Evolutionary conservation across 2,329 filamentous ascomycete genomes (phyloP).

Genomic region (Aspergillus pseudonomiae): DNA sequence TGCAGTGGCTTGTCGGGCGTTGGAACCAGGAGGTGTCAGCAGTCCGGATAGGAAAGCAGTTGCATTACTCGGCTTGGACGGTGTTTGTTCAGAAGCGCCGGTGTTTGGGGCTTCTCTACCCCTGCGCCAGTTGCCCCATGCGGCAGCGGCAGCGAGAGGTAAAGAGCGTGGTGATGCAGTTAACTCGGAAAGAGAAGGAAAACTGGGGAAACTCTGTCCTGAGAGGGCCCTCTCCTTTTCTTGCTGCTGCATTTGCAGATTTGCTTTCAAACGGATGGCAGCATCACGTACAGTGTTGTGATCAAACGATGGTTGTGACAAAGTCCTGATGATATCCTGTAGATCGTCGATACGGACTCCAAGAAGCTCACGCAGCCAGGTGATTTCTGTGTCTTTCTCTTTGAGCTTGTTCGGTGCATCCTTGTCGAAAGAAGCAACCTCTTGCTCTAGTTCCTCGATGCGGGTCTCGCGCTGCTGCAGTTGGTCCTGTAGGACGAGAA

Average conservation of each 20-base stretch:
- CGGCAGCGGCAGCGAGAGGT: conserved; percentile 86
- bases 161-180: conserved; percentile 76
- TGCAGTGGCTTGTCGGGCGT: conserved; percentile 64
- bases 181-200: conserved; percentile 75
- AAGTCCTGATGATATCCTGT: conserved; percentile 82
- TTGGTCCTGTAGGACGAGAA: conserved; percentile 94
- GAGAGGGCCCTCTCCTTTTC: conserved; percentile 85
- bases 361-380: conserved; percentile 90
- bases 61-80: conserved; percentile 61
- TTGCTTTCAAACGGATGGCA: conserved; percentile 88
- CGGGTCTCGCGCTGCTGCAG: conserved; percentile 88
- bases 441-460: conserved; percentile 83
- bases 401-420: conserved; percentile 81
- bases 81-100: conserved; percentile 53
- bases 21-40: conserved; percentile 84
- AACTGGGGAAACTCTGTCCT: conserved; percentile 68
- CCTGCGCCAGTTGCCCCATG: conserved; percentile 94
- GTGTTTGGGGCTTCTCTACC: conserved; percentile 59
- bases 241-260: conserved; percentile 96
- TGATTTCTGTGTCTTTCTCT: conserved; percentile 91
- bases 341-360: conserved; percentile 89
- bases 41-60: conserved; percentile 74
- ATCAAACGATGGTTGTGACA: conserved; percentile 76
- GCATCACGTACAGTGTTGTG: conserved; percentile 81
- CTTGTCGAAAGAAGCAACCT: conserved; percentile 69